A percentile compares a stretch with the other conserved stretches of the same genome.
phyloP scores from a whole-genome alignment of 2,329 filamentous ascomycete genomes.

The Didymella keratinophila region DNA sequence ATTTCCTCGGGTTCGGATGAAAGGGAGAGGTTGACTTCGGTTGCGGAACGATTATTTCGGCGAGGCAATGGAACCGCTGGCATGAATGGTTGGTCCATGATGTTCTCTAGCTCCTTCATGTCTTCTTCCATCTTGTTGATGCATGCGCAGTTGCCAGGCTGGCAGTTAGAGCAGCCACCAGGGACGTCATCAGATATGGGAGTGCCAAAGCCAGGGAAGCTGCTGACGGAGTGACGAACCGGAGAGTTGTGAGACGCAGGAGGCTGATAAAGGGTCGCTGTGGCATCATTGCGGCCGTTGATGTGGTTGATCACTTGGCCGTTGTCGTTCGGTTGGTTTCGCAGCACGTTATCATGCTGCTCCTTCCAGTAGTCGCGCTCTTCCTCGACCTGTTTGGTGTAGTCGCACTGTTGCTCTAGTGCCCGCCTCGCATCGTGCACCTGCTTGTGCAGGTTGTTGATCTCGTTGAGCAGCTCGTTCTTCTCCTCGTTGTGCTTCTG shows the following conservation, averaged over 20 bases:
- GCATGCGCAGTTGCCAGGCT: constrained; percentile 44
- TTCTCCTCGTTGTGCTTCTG: constrained; percentile 25
- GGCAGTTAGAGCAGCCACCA: constrained; percentile 40
- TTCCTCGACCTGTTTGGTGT: constrained; percentile 10
- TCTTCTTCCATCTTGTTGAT: constrained; percentile 41
- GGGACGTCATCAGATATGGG: constrained; percentile 26
- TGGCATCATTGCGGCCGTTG: constrained; percentile 19
- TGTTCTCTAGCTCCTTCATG: constrained; percentile 17
- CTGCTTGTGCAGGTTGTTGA: constrained; percentile 16
- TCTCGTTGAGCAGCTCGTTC: constrained; percentile 20
- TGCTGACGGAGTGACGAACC: constrained; percentile 20
- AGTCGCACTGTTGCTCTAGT: constrained; percentile 11
- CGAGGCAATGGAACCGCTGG: constrained; percentile 30
- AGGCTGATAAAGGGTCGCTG: constrained; percentile 16
- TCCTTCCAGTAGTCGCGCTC: constrained; percentile 30
- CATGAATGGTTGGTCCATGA: constrained; percentile 32
- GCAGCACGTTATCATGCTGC: constrained; percentile 15
- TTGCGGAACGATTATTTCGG: constrained; percentile 14
- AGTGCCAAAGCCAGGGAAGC: constrained; percentile 27
- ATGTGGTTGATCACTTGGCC: constrained; percentile 11
- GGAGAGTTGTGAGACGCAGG: constrained; percentile 9
- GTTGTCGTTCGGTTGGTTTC: constrained; percentile 16
- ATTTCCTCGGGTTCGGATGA: constrained; percentile 38
- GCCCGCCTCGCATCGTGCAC: constrained; percentile 14
- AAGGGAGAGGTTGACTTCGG: constrained; percentile 12